Evolutionary conservation across 257 asterid genomes (phyloP).

Genomic region (Ilex asprella): DNA sequence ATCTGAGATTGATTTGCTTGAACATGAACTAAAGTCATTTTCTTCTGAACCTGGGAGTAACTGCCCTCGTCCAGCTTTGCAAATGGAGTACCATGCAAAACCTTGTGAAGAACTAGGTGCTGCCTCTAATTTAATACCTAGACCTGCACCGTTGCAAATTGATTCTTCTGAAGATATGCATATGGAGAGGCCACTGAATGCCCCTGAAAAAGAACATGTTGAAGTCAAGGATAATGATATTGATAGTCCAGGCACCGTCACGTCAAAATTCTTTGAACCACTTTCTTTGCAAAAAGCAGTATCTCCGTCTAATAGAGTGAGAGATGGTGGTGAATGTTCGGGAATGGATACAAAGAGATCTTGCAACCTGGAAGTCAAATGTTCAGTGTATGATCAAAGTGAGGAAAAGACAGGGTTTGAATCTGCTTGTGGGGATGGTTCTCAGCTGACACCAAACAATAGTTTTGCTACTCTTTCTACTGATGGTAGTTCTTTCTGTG

Average conservation of each 20-base stretch:
- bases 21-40: conserved; percentile 64
- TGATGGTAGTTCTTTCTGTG: conserved; percentile 15
- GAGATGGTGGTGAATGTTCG: conserved; percentile 19
- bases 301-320: conserved; percentile 19
- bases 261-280: conserved; percentile 54
- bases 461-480: conserved; percentile 14
- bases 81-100: conserved; percentile 26
- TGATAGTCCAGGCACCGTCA: conserved; percentile 78
- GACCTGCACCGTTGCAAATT: conserved; percentile 38
- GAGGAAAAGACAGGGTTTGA: conserved; percentile 12
- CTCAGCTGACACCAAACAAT: conserved; percentile 17
- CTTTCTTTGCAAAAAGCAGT: conserved; percentile 25
- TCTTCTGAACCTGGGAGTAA: conserved; percentile 25
- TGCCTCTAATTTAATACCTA: conserved; percentile 30
- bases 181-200: conserved; percentile 25
- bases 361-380: conserved; percentile 21
- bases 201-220: conserved; percentile 18
- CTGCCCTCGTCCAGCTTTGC: conserved; percentile 32
- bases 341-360: conserved; percentile 22
- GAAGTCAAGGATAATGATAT: conserved; percentile 46
- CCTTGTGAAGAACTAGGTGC: conserved; percentile 44
- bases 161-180: conserved; percentile 27
- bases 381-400: conserved; percentile 13
- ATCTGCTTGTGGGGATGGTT: conserved; percentile 14
- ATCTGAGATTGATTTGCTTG: conserved; percentile 83